Evolutionary conservation across 2,329 filamentous ascomycete genomes (phyloP).

Genomic region (Trichoderma asperellum): DNA sequence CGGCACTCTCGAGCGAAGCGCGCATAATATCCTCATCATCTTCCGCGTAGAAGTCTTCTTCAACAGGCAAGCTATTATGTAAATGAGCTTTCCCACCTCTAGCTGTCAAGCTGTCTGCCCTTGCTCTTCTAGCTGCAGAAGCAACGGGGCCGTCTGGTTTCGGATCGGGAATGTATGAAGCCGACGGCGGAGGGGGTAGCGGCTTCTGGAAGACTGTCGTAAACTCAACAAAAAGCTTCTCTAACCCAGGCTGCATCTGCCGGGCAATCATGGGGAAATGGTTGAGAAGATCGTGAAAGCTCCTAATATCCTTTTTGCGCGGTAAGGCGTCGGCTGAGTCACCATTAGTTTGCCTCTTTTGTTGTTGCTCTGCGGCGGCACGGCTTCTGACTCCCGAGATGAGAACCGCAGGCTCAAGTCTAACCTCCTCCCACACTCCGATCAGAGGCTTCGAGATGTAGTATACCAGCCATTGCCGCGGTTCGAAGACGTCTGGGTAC

Average conservation of each 20-base stretch:
- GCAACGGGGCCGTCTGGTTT: conserved; percentile 60
- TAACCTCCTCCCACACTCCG: conserved; percentile 77
- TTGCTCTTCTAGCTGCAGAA: conserved; percentile 58
- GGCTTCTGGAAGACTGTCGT: conserved; percentile 82
- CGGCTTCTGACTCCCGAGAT: conserved; percentile 49
- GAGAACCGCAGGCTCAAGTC: conserved; percentile 68
- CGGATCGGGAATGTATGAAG: conserved; percentile 62
- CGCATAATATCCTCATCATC: conserved; percentile 93
- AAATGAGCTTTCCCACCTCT: conserved; percentile 40
- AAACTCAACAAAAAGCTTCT: conserved; percentile 89
- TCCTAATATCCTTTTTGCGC: conserved; percentile 86
- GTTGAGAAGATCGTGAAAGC: conserved; percentile 85
- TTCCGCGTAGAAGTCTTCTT: conserved; percentile 73
- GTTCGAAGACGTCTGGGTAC: conserved; percentile 86
- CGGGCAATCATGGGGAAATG: conserved; percentile 94
- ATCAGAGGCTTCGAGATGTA: conserved; percentile 90
- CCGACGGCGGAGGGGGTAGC: conserved; percentile 73
- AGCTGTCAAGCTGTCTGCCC: conserved; percentile 54
- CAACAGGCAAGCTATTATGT: conserved; percentile 50
- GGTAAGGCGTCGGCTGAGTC: conserved; percentile 50
- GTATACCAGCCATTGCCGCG: conserved; percentile 94
- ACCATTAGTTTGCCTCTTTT: conserved; percentile 42
- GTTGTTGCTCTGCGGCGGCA: conserved; percentile 42
- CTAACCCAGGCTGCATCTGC: conserved; percentile 92
- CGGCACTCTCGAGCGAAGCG: conserved; percentile 84